phyloP scores from a whole-genome alignment of 192 early-diverging fungal species.

The Podila verticillata region DNA sequence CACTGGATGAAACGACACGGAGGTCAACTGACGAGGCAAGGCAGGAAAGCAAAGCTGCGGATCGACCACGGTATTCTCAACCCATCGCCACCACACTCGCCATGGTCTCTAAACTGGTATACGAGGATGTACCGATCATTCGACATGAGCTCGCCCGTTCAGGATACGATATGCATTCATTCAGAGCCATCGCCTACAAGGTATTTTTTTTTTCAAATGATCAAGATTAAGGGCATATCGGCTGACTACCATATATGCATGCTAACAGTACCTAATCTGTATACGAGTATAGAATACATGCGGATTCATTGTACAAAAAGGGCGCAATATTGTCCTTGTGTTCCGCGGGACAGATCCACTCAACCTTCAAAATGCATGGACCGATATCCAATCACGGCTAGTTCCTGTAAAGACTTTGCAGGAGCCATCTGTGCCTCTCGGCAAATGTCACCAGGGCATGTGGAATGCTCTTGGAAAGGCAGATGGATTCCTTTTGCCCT shows the following conservation, averaged over 20 bases:
- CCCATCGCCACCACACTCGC: slow-evolving; percentile 59
- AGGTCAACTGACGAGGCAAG: not conserved
- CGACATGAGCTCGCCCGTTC: slow-evolving; percentile 57
- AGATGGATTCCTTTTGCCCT: slow-evolving; percentile 28
- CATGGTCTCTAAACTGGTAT: slow-evolving; percentile 59
- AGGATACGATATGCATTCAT: slow-evolving; percentile 62
- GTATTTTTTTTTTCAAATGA: slow-evolving; percentile 19
- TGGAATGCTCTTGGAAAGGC: slow-evolving; percentile 60
- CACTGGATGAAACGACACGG: not conserved
- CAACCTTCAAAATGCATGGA: slow-evolving; percentile 65
- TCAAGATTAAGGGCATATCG: not conserved
- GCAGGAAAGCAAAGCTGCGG: not conserved
- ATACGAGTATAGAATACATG: slow-evolving; percentile 54
- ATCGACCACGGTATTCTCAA: slow-evolving; percentile 56
- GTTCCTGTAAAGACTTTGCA: slow-evolving; percentile 29
- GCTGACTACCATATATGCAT: not conserved
- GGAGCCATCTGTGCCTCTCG: slow-evolving; percentile 41
- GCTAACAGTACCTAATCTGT: not conserved
- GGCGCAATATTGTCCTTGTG: slow-evolving; percentile 62
- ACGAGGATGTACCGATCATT: slow-evolving; percentile 63
- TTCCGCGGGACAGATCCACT: slow-evolving; percentile 67
- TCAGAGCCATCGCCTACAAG: slow-evolving; percentile 62
- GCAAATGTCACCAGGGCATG: slow-evolving; percentile 64
- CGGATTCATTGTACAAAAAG: slow-evolving; percentile 62
- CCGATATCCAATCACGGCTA: slow-evolving; percentile 55